These are phyloP conservation scores for Petrea volubilis DNA, from an alignment of 257 asterid species.

Conservation along the genomic window DNA sequence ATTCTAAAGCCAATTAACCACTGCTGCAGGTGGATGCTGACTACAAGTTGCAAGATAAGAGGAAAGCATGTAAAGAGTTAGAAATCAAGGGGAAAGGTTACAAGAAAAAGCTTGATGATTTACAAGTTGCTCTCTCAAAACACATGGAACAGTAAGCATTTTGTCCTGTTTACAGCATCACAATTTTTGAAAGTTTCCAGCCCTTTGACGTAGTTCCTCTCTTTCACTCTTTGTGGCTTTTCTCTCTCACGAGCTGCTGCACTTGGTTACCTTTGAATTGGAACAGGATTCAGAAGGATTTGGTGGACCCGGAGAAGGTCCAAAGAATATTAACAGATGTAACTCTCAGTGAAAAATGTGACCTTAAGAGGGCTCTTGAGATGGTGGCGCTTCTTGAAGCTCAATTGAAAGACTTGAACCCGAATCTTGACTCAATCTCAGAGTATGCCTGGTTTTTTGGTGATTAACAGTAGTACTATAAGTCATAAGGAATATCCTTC, in stretches of 20 bases:
- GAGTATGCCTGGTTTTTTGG: conserved; percentile 69
- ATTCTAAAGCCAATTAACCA: conserved; percentile 14
- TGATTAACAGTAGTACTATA: not conserved
- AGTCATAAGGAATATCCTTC: not conserved
- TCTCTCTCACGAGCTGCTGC: not conserved
- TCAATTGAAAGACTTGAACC: conserved; percentile 92
- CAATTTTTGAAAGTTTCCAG: not conserved
- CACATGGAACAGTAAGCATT: conserved; percentile 89
- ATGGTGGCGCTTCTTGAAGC: conserved; percentile 90
- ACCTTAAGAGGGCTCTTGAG: conserved; percentile 77
- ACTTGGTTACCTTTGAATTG: conserved; percentile 5
- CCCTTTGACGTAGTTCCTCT: not conserved
- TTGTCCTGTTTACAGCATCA: conserved; percentile 6
- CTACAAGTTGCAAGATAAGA: conserved; percentile 89
- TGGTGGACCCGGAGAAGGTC: conserved; percentile 87
- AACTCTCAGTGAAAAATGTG: conserved; percentile 55
- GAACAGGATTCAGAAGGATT: conserved; percentile 83
- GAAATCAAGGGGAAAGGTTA: conserved; percentile 76
- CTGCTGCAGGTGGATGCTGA: conserved; percentile 85
- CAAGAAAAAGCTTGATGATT: conserved; percentile 79
- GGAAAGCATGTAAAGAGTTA: conserved; percentile 68
- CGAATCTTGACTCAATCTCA: conserved; percentile 92
- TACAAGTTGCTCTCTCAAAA: conserved; percentile 62
- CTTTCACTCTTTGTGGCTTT: not conserved
- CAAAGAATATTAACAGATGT: conserved; percentile 62